Percentiles rank a stretch among this genome's conserved stretches.
Evolutionary conservation across 225 moss, liverwort and hornwort species (phyloP).

Genomic region (Ulota crispa): DNA sequence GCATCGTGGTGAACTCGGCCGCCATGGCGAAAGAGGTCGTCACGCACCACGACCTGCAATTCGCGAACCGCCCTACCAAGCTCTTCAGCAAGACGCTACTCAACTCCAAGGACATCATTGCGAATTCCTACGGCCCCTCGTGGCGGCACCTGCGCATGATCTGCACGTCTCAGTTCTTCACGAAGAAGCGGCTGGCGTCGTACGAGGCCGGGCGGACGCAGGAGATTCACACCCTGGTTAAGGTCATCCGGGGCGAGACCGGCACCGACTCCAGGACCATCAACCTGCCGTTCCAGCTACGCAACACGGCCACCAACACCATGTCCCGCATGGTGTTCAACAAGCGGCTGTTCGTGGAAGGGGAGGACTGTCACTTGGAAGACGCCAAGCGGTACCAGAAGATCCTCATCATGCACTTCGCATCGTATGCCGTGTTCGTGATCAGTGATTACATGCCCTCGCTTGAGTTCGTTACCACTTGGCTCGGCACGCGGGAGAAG

Average conservation of each 20-base stretch:
- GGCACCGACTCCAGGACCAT: not conserved
- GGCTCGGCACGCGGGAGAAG: constrained; percentile 28
- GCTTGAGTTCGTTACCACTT: constrained; percentile 33
- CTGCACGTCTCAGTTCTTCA: constrained; percentile 49
- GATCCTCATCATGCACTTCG: constrained; percentile 32
- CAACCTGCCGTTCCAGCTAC: constrained; percentile 38
- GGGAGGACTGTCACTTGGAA: constrained; percentile 16
- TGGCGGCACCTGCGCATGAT: constrained; percentile 57
- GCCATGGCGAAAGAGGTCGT: constrained; percentile 44
- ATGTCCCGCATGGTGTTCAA: constrained; percentile 64
- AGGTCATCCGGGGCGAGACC: not conserved
- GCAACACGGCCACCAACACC: constrained; percentile 40
- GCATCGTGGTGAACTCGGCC: constrained; percentile 52
- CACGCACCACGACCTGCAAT: constrained; percentile 39
- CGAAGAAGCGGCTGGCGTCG: constrained; percentile 39
- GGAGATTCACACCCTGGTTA: constrained; percentile 38
- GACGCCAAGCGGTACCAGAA: constrained; percentile 50
- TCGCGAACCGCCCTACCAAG: constrained; percentile 38
- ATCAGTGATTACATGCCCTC: constrained; percentile 46
- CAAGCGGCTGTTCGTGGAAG: constrained; percentile 50
- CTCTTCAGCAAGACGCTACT: constrained; percentile 30
- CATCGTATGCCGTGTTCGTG: constrained; percentile 35
- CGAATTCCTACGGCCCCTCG: constrained; percentile 26
- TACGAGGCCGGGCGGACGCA: constrained; percentile 38
- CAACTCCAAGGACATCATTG: constrained; percentile 35